These are phyloP conservation scores for Smallanthus sonchifolius DNA, from an alignment of 129 eudicot species.

Conservation along the genomic window DNA sequence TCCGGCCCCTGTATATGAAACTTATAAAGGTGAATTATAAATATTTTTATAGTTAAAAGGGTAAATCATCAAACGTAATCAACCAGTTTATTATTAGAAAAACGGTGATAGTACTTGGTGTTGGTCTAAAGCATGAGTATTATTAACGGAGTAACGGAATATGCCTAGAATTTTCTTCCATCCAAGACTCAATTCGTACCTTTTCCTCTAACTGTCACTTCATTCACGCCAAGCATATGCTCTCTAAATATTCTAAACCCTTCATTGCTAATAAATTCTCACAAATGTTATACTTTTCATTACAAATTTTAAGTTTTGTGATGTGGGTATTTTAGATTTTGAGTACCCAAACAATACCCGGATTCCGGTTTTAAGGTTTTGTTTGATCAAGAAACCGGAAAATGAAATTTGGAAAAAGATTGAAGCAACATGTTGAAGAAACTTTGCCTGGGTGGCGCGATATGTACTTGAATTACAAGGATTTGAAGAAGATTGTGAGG, in stretches of 20 bases:
- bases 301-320: not conserved
- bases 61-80: not conserved
- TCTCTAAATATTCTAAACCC: slow-evolving; percentile 56
- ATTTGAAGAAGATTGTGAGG: slow-evolving; percentile 67
- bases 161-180: slow-evolving; percentile 55
- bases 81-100: slow-evolving; percentile 1
- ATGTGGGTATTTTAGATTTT: slow-evolving; percentile 17
- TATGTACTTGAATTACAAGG: slow-evolving; percentile 69
- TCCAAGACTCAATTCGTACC: slow-evolving; percentile 35
- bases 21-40: not conserved
- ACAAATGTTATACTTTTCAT: not conserved
- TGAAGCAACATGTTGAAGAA: slow-evolving; percentile 74
- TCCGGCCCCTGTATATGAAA: not conserved
- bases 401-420: slow-evolving; percentile 88
- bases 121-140: slow-evolving; percentile 30
- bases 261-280: slow-evolving; percentile 36
- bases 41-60: not conserved
- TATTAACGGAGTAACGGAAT: slow-evolving; percentile 62
- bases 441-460: slow-evolving; percentile 84
- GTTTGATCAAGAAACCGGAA: not conserved
- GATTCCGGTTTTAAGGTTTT: not conserved
- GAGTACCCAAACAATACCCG: not conserved
- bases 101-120: slow-evolving; percentile 14
- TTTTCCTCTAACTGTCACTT: slow-evolving; percentile 54
- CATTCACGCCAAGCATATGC: slow-evolving; percentile 95